Evolutionary conservation across 1,139 yeast species (phyloP), one percentile per base, ranked within the genome.

Genomic region (Arxiozyma telluris): DNA sequence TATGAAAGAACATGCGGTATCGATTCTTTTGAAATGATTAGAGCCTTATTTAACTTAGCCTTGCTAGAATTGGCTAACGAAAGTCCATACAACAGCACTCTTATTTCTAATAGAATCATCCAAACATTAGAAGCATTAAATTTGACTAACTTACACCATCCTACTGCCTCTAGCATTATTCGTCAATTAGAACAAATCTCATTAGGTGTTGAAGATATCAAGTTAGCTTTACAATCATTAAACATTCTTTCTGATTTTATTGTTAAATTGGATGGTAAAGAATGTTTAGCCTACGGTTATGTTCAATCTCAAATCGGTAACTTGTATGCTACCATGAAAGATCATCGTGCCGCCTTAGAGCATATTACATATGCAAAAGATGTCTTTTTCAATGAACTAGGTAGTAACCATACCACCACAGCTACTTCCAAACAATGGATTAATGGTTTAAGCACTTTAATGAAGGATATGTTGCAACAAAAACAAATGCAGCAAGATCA

Each of bases 1-100:
- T 77, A 83, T 55, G 98, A 93, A 74, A 81, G 98, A 71, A 78
- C 84, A 22, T 71, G 76, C 52, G 98, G 98, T 57, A 71, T 83
- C 59, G 98, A 91, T 67, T 80, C 94, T 8, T 80, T 79, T 64
- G 94, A 89, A 61, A 79, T 93, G 34, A 71, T 89, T 41, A 79
- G 89, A 58, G 77, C 89, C 41, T 80, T 86, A 67, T 76, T 84
- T 64, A 89, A 88, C 70, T 73, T 90, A 59, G 95, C 95, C 1
- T 79, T 77, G 64, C 78, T 80, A 64, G 97, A 90, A 68, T 74
- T 82, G 47, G 73, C 80, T 18, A 79, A 80, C 62, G 80, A 81
- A 51, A 81, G 82, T 62, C 73, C 80, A 48, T 73, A 75, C 42
- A 84, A 85, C 58, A 80, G 94, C 1, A 74, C 90, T 59, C 77